Conservation (phyloP, 148 eudicot genomes). For the Arctostaphylos glauca region DNA sequence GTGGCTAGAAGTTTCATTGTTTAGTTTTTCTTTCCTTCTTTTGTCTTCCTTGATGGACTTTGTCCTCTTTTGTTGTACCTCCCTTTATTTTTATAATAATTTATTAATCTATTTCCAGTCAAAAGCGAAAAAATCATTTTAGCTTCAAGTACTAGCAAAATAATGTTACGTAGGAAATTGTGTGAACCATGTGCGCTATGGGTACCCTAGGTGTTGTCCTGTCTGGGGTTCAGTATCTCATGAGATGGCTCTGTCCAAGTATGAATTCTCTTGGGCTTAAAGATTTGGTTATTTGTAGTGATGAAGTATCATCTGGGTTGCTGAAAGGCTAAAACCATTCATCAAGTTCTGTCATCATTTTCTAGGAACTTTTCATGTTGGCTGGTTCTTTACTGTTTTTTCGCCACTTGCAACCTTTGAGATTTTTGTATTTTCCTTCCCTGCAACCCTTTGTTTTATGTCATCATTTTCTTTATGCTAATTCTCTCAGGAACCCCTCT, state of each 20-base stretch:
- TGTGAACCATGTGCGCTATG: not conserved
- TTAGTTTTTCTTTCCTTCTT: not conserved
- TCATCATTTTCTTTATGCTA: not conserved
- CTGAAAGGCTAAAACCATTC: not conserved
- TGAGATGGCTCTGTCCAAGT: not conserved
- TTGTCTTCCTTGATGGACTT: not conserved
- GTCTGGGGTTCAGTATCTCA: not conserved
- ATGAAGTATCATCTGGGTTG: not conserved
- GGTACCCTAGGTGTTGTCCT: not conserved
- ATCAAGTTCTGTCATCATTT: not conserved
- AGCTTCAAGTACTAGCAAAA: not conserved
- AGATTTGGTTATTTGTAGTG: not conserved
- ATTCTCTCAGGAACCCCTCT: slow-evolving; percentile 69
- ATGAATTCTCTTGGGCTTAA: not conserved
- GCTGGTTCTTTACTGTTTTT: not conserved
- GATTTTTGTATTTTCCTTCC: not conserved
- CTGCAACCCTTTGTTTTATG: not conserved
- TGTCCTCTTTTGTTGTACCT: not conserved
- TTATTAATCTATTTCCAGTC: no score
- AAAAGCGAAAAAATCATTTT: not conserved
- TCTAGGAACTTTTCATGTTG: not conserved
- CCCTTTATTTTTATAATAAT: not conserved
- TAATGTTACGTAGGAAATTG: not conserved
- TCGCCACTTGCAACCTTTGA: not conserved
- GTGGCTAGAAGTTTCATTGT: not conserved